Conservation (phyloP, 108 stramenopile genomes). For the Chaetoceros tenuissimus region DNA sequence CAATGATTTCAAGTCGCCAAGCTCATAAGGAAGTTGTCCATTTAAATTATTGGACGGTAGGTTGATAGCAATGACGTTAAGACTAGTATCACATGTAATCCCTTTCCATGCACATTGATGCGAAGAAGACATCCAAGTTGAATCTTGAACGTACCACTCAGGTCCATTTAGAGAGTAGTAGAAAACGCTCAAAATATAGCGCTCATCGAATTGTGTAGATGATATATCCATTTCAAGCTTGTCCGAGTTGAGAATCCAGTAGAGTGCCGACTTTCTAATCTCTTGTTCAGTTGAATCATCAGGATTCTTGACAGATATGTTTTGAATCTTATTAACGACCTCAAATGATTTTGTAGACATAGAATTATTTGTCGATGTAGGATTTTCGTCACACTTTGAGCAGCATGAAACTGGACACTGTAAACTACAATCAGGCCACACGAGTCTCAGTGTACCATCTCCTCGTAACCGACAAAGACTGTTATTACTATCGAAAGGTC, state of each 20-base stretch:
- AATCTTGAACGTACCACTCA: constrained; percentile 9
- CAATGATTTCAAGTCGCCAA: constrained; percentile 13
- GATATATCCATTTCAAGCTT: constrained; percentile 20
- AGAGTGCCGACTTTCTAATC: too few species aligned
- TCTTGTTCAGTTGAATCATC: too few species aligned
- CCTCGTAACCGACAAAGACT: too few species aligned
- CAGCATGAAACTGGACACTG: too few species aligned
- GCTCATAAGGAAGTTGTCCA: not conserved
- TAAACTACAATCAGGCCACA: too few species aligned
- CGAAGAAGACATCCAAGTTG: constrained; percentile 7
- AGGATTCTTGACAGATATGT: too few species aligned
- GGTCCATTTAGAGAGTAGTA: constrained; percentile 15
- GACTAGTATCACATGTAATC: not conserved
- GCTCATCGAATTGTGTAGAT: constrained; percentile 31
- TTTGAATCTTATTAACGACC: too few species aligned
- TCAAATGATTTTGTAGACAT: too few species aligned
- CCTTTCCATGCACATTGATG: not conserved
- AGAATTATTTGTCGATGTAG: too few species aligned
- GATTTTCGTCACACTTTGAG: too few species aligned
- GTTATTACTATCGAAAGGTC: constrained; percentile 27
- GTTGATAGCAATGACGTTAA: not conserved
- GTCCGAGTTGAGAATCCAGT: too few species aligned
- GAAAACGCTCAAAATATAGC: constrained; percentile 12
- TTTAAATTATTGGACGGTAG: not conserved
- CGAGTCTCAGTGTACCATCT: too few species aligned